Conservation (phyloP, 306 rosid genomes). For the Senna siamea region DNA sequence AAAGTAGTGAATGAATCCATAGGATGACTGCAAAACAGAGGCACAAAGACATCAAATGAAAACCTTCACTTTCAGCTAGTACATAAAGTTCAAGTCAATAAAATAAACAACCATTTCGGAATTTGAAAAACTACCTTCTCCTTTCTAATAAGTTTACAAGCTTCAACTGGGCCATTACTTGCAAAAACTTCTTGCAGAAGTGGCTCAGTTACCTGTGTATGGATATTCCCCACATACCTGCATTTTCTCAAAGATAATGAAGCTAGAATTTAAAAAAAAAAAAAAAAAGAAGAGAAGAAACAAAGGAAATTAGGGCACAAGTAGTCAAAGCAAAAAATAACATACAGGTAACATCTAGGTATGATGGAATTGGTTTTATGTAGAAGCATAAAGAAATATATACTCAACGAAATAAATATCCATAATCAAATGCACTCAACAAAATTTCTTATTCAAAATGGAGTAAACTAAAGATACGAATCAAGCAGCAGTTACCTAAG, state of each 20-base stretch:
- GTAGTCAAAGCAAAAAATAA: conserved; percentile 29
- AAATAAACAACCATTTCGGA: conserved; percentile 5
- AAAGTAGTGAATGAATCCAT: conserved; percentile 91
- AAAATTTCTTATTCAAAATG: neutral
- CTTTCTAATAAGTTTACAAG: conserved; percentile 91
- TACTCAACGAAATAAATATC: neutral
- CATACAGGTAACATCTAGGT: conserved; percentile 13
- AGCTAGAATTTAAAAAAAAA: conserved; percentile 51
- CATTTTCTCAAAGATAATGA: conserved; percentile 61
- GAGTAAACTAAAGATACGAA: neutral
- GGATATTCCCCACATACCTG: conserved; percentile 98
- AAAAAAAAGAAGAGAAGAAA: conserved; percentile 41
- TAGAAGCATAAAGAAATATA: neutral
- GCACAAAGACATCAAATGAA: conserved; percentile 33
- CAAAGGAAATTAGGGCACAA: conserved; percentile 48
- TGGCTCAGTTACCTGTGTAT: conserved; percentile 90
- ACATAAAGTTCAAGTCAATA: conserved; percentile 28
- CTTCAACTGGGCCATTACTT: conserved; percentile 89
- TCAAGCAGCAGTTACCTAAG: conserved; percentile 24
- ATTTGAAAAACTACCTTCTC: conserved; percentile 65
- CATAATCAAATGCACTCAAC: conserved; percentile 20
- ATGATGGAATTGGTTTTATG: conserved; percentile 9
- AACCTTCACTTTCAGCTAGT: conserved; percentile 8
- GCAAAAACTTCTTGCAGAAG: conserved; percentile 96
- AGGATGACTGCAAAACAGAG: conserved; percentile 83